A percentile compares a stretch with the other conserved stretches of the same genome.
phyloP scores from a whole-genome alignment of 805 yeast species.

The Kodamaea kakaduensis region DNA sequence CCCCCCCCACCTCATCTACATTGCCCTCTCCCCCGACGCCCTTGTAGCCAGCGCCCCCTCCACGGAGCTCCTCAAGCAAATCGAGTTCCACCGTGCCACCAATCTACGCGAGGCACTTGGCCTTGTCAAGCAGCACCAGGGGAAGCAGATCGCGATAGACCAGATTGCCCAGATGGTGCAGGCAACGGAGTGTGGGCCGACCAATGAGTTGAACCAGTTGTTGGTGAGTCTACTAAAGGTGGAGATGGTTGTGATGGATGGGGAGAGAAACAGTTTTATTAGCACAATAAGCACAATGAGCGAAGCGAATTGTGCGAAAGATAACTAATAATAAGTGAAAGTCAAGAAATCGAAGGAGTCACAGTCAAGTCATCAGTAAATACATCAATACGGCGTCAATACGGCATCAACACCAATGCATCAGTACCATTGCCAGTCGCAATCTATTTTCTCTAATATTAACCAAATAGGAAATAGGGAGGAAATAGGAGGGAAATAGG shows the following conservation, averaged over 20 bases:
- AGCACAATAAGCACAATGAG: neutral
- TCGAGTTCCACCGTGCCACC: slow-evolving; percentile 12
- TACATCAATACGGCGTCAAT: too few relatives aligned
- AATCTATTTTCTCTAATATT: too few relatives aligned
- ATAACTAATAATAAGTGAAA: too few relatives aligned
- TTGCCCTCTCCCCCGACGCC: slow-evolving; percentile 11
- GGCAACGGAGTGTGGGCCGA: neutral
- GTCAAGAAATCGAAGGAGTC: too few relatives aligned
- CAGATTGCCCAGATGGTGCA: slow-evolving; percentile 8
- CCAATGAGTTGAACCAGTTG: slow-evolving; percentile 11
- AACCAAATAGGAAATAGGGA: too few relatives aligned
- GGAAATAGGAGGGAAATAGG: too few relatives aligned
- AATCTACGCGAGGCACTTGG: slow-evolving; percentile 1
- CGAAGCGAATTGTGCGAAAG: too few relatives aligned
- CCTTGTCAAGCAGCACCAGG: neutral
- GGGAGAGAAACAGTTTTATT: slow-evolving; percentile 7
- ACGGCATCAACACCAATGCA: too few relatives aligned
- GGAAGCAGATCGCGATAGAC: slow-evolving; percentile 9
- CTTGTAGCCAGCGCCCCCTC: slow-evolving; percentile 6
- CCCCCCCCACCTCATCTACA: slow-evolving; percentile 3
- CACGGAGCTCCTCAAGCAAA: slow-evolving; percentile 6
- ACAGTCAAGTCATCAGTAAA: too few relatives aligned
- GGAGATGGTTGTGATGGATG: slow-evolving; percentile 8
- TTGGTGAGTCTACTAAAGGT: slow-evolving; percentile 7
- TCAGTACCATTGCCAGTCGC: too few relatives aligned